phyloP scores from a whole-genome alignment of 495 filamentous ascomycete species.

The Daldinia childiae region DNA sequence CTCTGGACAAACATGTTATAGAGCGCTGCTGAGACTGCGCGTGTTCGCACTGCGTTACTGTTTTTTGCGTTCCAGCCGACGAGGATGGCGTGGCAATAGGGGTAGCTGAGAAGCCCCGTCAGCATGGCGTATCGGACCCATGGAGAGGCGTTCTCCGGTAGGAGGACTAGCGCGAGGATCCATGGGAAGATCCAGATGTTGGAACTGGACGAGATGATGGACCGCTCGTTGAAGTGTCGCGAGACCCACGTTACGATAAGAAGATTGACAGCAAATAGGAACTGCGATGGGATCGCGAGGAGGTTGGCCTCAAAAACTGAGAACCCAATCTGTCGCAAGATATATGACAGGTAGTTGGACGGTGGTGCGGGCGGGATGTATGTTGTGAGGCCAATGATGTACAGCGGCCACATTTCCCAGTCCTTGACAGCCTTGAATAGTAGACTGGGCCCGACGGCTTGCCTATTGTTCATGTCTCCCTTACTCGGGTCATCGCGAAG shows the following conservation, averaged over 20 bases:
- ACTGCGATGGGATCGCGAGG: constrained; percentile 60
- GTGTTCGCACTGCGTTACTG: constrained; percentile 67
- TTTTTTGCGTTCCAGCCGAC: constrained; percentile 70
- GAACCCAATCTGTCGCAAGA: constrained; percentile 62
- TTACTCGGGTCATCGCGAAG: constrained; percentile 72
- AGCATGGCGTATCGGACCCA: constrained; percentile 66
- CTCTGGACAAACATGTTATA: constrained; percentile 61
- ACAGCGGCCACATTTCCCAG: constrained; percentile 69
- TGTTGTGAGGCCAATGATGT: constrained; percentile 62
- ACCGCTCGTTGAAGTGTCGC: constrained; percentile 62
- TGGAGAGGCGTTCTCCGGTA: constrained; percentile 48
- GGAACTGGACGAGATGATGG: constrained; percentile 60
- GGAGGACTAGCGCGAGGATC: constrained; percentile 60
- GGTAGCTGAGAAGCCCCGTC: constrained; percentile 64
- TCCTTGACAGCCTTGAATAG: constrained; percentile 62
- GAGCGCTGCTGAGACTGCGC: constrained; percentile 65
- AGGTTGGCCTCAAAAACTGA: constrained; percentile 63
- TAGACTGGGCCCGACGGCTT: constrained; percentile 57
- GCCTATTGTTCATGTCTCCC: constrained; percentile 69
- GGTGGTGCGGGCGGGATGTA: constrained; percentile 62
- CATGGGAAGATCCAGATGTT: constrained; percentile 67
- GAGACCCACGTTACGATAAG: constrained; percentile 64
- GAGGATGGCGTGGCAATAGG: constrained; percentile 70
- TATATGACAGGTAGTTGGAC: constrained; percentile 59
- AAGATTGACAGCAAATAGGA: constrained; percentile 57